Evolutionary conservation across 2,329 filamentous ascomycete species (phyloP), one percentile per base, ranked within the genome.

Genomic region (Aureobasidium sp.): DNA sequence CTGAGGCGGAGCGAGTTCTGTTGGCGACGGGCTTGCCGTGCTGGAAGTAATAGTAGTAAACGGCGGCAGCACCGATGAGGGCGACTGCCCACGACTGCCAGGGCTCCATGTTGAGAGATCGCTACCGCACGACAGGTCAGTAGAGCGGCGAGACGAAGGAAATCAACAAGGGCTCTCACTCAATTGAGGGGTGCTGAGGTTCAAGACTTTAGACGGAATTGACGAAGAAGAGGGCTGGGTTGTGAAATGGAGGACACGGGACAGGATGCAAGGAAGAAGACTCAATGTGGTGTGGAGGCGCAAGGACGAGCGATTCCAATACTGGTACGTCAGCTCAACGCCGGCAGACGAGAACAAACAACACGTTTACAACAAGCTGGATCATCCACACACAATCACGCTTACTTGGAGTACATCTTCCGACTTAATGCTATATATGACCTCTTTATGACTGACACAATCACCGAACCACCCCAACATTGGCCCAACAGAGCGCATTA

Each of bases 81-180:
- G 68, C 63, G 32, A 69, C 57, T 15, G 62, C 63, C 69, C 69
- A 71, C 42, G 66, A 69, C 57, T 66, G 61, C 68, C 66, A 69
- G 39, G 69, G 66, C 42, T 70, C 69, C 67, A 71, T 68, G 11
- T 47, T 55, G 21, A 34, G 8, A 54, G 50, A 54, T 54, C 37
- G 50, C 50, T 54, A 37, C 27, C 50, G 21, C 50, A 42, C 50
- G 37, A 9, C 50, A 27, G 25, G 37, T 54, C 13, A 54, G 50
- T 36, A 21, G 27, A 41, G 50, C 37, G 27, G 36, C 36, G 37
- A 21, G 50, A 30, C 13, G 37, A 21, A 48, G 37, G 16, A 10
- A 54, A 27, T 41, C 15, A 5, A 42, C 36, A 25, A 21, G 27
- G 8, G 25, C n/a, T 37, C 50, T 54, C 37, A 54, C 50, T 54